Base-by-base conservation (phyloP, 1,139 yeast species). In the Yamadazyma dushanensis region DNA sequence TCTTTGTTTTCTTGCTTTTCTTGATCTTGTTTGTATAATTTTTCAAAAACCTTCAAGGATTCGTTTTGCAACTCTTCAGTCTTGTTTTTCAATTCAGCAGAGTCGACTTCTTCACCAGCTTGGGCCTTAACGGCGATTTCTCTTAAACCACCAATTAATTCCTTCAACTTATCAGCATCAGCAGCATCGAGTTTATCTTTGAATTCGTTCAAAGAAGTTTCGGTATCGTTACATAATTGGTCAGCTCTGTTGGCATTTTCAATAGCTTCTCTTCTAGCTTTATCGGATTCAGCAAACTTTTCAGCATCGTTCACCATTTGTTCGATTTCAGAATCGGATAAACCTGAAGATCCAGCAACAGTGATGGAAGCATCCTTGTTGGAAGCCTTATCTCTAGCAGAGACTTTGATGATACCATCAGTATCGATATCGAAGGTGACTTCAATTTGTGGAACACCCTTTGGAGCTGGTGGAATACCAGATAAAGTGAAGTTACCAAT, bases 381-480 rank as follows among this genome's bases (percentile, higher is more conserved):
- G 54, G 96, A 84, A 53, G 97, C 96, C 81, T 90, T 90, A 73
- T 92, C 98, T 71, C 90, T 86, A 50, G 97, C 98, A 65, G 95
- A 85, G 51, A 92, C 98, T 78, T 92, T 92, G 76, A 92, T 89
- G 69, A 92, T 92, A 69, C 98, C 97, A 71, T 90, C 97, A 47
- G 98, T 96, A 67, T 90, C 98, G 61, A 90, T 86, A 70, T 90
- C 98, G 64, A 90, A 90, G 48, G 96, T 80, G 59, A 90, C 98
- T 76, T 92, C 97, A 57, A 90, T 92, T 76, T 90, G 97, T 56
- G 98, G 97, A 54, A 90, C 97, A 77, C 98, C 98, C 82, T 89
- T 90, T 73, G 97, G 96, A 57, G 97, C 97, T 56, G 97, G 96
- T 71, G 97, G 95, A 51, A 90, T 90, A 66, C 97, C 97, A 53